Base-by-base conservation (phyloP, 495 filamentous ascomycete species). In the Halenospora varia region DNA sequence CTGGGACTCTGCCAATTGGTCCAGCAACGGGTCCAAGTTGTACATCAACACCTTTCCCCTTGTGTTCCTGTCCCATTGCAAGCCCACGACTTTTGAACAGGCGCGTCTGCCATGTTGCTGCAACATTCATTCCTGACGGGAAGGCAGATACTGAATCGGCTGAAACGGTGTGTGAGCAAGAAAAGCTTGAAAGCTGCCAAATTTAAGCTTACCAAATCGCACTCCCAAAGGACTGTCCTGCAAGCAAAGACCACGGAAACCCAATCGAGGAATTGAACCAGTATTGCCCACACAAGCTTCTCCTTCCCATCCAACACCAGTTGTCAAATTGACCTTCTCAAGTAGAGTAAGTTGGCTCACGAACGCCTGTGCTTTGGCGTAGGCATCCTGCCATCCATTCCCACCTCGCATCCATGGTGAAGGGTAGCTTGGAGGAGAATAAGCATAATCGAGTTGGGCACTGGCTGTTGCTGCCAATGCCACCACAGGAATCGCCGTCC, bases 311-410 rank as follows among this genome's bases (percentile, higher is more conserved):
- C 91, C 91, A 59, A 86, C 77, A 69, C 92, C 92, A 10, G 90
- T 96, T 1, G 92, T 96, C 57, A 97, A 64, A 65, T 97, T 97
- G 68, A 96, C 88, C 77, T 96, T 96, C 75, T 96, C 92, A 10
- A 86, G 72, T 56, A 96, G 72, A 0, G 91, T 96, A 68, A 96
- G 73, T 71, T 90, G 82, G 6, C 84, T 86, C 39, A 96, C 92
- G 58, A 96, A 93, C 0, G 75, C 79, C 58, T 81, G 82, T 3
- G 92, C 92, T 62, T 90, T 87, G 29, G 68, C 71, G 66, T 96
- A 92, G 10, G 90, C 89, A 3, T 86, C 84, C 40, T 81, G 77
- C 92, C 92, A 96, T 29, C 84, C 86, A 45, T 79, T 83, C 6
- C 84, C 79, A 25, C 84, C 80, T 60, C 82, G 78, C 74, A 82